Base-by-base conservation (phyloP, 179 eudicot genomes). In the Corrigiola litoralis region DNA sequence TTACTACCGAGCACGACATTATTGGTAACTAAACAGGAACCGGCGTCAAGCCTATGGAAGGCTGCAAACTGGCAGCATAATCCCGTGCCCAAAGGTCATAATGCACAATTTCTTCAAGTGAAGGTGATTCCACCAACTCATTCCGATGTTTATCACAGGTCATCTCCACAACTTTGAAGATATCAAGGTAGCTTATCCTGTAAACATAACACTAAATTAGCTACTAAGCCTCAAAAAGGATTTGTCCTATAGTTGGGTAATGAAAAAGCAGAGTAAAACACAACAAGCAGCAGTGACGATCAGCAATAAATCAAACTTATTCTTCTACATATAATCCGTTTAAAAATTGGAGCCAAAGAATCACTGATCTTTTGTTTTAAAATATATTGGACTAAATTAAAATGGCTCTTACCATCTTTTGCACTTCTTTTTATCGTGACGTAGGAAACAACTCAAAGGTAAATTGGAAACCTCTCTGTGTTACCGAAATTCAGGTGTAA, bases 51-150 rank as follows among this genome's bases (percentile, higher is more conserved):
- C 84, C 89, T 49, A 73, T 27, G 25, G 89, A 34, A 29, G 69
- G 81, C 63, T 75, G 79, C 78, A 90, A 52, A 57, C 71, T 77
- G 49, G 86, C 90, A 4, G 98, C 98, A 45, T 79, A 94, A 33
- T 94, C 77, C 34, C 98, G 90, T 0, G 98, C 98, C 97, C 98
- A 94, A 69, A 69, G 79, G 71, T 94, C 98, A 21, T 81, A 87
- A 74, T 92, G 89, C 57, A 92, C 74, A 21, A 90, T 92, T 60
- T 92, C 98, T 67, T 92, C 98, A 0, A 92, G 90, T 6, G 96
- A 76, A 16, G 98, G 98, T 0, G 85, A 70, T 5, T 66, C 17
- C 60, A 90, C 96, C 82, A 92, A 11, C 67, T 90, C 96, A 0
- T 75, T 79, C 50, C 61, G 82, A 78, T 92, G 98, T 72, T 87